Base-by-base conservation (phyloP, 2,329 filamentous ascomycete species). In the Phaeosphaeriaceae sp. region DNA sequence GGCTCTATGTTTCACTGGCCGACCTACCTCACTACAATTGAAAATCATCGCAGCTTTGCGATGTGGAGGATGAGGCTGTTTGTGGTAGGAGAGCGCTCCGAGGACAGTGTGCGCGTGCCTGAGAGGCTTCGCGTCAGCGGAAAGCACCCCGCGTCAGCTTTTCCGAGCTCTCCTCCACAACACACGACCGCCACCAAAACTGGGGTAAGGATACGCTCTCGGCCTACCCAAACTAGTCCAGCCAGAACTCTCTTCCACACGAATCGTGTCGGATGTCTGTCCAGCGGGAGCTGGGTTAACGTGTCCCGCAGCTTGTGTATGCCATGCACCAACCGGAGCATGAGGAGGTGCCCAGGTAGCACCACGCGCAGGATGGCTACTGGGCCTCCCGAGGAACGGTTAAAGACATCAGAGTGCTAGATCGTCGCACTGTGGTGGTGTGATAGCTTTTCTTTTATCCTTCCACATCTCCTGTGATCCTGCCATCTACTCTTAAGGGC, bases 341-440 rank as follows among this genome's bases (percentile, higher is more conserved):
- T 40, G 25, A 63, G 53, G 51, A 59, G 31, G 33, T 42, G 44
- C 42, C 27, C 31, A 42, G n/a, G 41, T 48, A 22, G 48, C 36
- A 27, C 21, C 15, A 42, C 17, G 52, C 22, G 42, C 25, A 24
- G 31, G 20, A 20, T 47, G 31, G 21, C 48, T 49, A 21, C 11
- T 25, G 22, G 42, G 51, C 46, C 45, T 61, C 48, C 67, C 63
- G 63, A 68, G 63, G 56, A 56, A 63, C 68, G 70, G 71, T 66
- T 73, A 74, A 74, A 67, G 60, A 65, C 58, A 70, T 46, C 65
- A 72, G 70, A 46, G 36, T 50, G 44, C 27, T 33, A 54, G 52
- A 62, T 63, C 56, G 60, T 63, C 63, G 61, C 59, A 54, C 53
- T 40, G 33, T 58, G 55, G 57, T 67, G 67, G 61, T 59, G 54